Evolutionary conservation across 2,329 filamentous ascomycete species (phyloP).

Genomic region (Monilinia laxa): DNA sequence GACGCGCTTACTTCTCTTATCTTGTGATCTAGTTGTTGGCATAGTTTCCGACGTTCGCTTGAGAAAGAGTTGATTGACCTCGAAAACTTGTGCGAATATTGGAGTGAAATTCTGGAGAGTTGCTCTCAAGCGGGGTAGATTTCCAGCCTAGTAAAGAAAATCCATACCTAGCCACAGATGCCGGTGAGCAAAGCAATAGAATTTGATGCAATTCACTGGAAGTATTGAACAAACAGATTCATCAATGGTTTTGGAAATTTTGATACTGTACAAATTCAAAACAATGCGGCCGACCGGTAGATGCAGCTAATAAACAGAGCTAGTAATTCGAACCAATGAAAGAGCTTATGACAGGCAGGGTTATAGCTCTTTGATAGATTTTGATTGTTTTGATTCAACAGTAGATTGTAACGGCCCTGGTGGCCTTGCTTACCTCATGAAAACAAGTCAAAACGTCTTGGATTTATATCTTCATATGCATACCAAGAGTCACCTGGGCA

Average conservation of each 20-base stretch:
- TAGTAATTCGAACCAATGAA: background rate
- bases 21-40: background rate
- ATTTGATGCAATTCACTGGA: too few species aligned
- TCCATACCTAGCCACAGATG: too few species aligned
- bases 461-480: background rate
- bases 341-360: background rate
- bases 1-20: slow-evolving; percentile 1
- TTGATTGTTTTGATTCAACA: background rate
- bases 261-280: background rate
- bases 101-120: background rate
- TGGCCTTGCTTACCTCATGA: too few species aligned
- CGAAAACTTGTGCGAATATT: too few species aligned
- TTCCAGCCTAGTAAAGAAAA: too few species aligned
- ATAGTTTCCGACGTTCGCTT: background rate
- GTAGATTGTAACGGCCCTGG: too few species aligned
- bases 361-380: slow-evolving; percentile 11
- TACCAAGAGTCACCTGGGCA: background rate
- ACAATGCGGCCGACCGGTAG: background rate
- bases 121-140: background rate
- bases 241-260: too few species aligned
- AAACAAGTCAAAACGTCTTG: too few species aligned
- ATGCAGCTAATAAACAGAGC: background rate
- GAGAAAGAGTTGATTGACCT: too few species aligned
- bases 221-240: too few species aligned
- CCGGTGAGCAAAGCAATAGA: too few species aligned